Conservation (phyloP, 2,329 filamentous ascomycete genomes). For the Claviceps monticola region DNA sequence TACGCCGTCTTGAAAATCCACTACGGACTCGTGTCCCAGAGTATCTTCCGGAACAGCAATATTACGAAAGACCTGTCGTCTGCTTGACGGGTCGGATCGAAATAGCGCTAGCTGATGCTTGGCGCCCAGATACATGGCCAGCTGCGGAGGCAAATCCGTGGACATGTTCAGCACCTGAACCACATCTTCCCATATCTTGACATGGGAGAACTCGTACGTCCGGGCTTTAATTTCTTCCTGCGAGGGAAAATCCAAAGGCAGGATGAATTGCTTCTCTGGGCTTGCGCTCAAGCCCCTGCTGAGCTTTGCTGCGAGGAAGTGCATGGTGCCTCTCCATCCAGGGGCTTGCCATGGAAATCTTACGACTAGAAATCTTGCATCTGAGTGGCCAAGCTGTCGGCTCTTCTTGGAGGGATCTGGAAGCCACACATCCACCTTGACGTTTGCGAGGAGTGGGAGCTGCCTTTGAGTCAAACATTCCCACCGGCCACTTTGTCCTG, state of each 20-base stretch:
- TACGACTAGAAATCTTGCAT: constrained; percentile 47
- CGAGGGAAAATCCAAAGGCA: constrained; percentile 51
- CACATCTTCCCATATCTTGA: constrained; percentile 52
- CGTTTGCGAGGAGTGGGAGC: constrained; percentile 55
- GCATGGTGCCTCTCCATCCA: constrained; percentile 34
- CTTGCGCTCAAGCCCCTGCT: constrained; percentile 31
- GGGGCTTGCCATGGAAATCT: constrained; percentile 47
- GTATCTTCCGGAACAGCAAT: constrained; percentile 41
- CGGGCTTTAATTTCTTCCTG: constrained; percentile 40
- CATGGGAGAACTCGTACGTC: constrained; percentile 44
- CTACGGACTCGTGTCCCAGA: constrained; percentile 48
- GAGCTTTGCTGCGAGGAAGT: constrained; percentile 35
- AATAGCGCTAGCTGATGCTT: constrained; percentile 54
- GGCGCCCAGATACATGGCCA: constrained; percentile 52
- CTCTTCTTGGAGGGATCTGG: constrained; percentile 46
- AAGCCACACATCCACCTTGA: constrained; percentile 55
- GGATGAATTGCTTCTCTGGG: constrained; percentile 48
- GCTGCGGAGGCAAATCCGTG: constrained; percentile 44
- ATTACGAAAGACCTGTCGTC: constrained; percentile 44
- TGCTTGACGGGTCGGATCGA: constrained; percentile 43
- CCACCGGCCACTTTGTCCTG: constrained; percentile 33
- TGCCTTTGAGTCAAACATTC: constrained; percentile 57
- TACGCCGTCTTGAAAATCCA: constrained; percentile 59
- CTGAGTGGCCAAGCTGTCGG: constrained; percentile 35
- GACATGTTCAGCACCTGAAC: constrained; percentile 42